Evolutionary conservation across 2,329 filamentous ascomycete genomes (phyloP), one percentile per base, ranked within the genome.

Genomic region (Aspergillus sergii): DNA sequence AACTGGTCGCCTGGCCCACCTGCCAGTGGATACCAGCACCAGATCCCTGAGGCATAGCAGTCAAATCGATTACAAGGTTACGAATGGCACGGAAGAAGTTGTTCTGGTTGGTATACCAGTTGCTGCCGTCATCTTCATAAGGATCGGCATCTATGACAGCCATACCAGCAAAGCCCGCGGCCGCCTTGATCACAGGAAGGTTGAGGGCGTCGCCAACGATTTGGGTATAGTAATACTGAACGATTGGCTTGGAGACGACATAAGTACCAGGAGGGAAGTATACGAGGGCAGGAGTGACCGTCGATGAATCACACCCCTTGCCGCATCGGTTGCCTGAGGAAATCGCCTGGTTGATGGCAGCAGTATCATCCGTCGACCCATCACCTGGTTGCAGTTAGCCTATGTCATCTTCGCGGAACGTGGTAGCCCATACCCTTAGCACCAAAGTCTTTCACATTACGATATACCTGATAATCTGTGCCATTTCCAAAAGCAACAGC

Each of bases 251-350:
- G 75, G 88, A 92, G 70, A 98, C 89, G 21, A 91, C 73, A 74
- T 97, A 98, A 61, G 89, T 96, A 68, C 94, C 94, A 12, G 92
- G 84, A 45, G 93, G 94, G 82, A 98, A 96, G 83, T 96, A 98
- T 59, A 98, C 88, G 16, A 98, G 82, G 30, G 92, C 94, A 0
- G 94, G 94, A 1, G 88, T 88, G n/a, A 86, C 86, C 3, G 94
- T 98, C 36, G 86, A 88, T 1, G 93, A 96, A 75, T 95, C 91
- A 75, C 94, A 98, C 66, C 88, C 87, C 66, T 86, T 76, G 45
- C 92, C 93, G 74, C 94, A 98, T 50, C 94, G 91, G 71, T 85
- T 83, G 32, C 93, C 92, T n/a, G 87, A 86, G 6, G 86, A 84
- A 72, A 97, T 91, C 67, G 93, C 93, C 46, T 81, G 78, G 81